Evolutionary conservation across 176 grass and related monocot genomes (phyloP).

Genomic region (Lolium perenne): DNA sequence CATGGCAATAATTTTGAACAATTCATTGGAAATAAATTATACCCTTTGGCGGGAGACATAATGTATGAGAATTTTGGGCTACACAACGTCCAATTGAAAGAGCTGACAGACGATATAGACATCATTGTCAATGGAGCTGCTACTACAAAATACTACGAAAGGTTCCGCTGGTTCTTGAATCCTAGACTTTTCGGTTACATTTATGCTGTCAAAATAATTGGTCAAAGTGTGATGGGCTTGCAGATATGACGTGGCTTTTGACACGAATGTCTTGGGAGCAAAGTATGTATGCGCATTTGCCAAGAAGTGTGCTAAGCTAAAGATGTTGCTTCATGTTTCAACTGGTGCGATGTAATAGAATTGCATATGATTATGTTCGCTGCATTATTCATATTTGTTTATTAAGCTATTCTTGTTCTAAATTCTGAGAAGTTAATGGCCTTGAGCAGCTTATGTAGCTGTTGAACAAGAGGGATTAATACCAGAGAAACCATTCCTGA

Average conservation of each 20-base stretch:
- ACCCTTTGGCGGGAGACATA: slow-evolving; percentile 58
- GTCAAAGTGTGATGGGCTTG: not conserved
- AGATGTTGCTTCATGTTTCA: slow-evolving; percentile 75
- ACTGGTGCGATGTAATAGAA: slow-evolving; percentile 47
- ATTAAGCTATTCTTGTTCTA: not conserved
- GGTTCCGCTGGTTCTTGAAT: slow-evolving; percentile 24
- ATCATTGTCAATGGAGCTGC: slow-evolving; percentile 59
- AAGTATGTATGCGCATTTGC: slow-evolving; percentile 55
- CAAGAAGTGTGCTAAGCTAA: slow-evolving; percentile 56
- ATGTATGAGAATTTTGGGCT: slow-evolving; percentile 57
- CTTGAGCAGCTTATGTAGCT: not conserved
- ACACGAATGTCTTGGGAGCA: slow-evolving; percentile 53
- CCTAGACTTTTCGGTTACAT: not conserved
- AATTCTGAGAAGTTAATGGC: not conserved
- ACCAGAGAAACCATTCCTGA: not conserved
- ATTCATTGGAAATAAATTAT: slow-evolving; percentile 52
- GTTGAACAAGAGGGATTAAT: not conserved
- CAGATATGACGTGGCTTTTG: slow-evolving; percentile 66
- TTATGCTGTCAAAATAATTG: not conserved
- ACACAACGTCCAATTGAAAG: slow-evolving; percentile 23
- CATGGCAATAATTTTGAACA: slow-evolving; percentile 41
- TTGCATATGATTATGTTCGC: not conserved
- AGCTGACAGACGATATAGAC: slow-evolving; percentile 51
- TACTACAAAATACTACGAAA: slow-evolving; percentile 56
- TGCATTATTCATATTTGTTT: not conserved